Evolutionary conservation across 129 eudicot genomes (phyloP).

Genomic region (Saussurea involucrata): DNA sequence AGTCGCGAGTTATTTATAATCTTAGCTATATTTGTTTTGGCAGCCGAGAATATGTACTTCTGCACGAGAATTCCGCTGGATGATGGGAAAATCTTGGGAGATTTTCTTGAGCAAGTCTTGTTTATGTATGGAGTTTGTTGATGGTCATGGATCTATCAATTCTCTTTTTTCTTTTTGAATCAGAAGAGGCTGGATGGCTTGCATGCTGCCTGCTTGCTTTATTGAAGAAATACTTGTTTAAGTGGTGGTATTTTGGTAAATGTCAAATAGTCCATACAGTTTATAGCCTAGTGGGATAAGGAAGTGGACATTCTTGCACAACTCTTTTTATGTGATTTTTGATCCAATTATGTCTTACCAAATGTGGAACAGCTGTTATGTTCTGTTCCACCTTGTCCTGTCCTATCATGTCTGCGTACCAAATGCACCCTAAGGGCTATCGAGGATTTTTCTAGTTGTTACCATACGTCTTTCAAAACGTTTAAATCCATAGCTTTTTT

Average conservation of each 20-base stretch:
- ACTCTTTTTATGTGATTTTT: too few relatives aligned
- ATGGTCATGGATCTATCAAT: not conserved
- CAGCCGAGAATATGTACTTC: constrained; percentile 92
- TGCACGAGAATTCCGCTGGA: constrained; percentile 77
- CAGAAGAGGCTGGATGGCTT: not conserved
- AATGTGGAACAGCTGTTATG: too few relatives aligned
- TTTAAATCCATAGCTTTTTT: too few relatives aligned
- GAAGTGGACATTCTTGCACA: not conserved
- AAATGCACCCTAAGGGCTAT: too few relatives aligned
- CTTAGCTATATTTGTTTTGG: constrained; percentile 6
- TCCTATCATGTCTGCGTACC: too few relatives aligned
- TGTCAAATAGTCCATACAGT: not conserved
- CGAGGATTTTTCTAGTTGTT: too few relatives aligned
- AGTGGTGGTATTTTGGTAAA: not conserved
- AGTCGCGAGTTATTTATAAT: not conserved
- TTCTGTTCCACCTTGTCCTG: too few relatives aligned
- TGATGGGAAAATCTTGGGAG: constrained; percentile 21
- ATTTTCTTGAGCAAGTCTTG: constrained; percentile 1
- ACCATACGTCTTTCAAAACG: too few relatives aligned
- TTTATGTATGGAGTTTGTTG: constrained; percentile 12
- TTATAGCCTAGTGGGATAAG: too few relatives aligned
- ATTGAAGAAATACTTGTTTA: not conserved
- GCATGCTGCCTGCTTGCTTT: not conserved
- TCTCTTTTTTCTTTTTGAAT: not conserved
- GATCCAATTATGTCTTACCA: too few relatives aligned